Evolutionary conservation across 331 rosid species (phyloP).

Genomic region (Telfairia occidentalis): DNA sequence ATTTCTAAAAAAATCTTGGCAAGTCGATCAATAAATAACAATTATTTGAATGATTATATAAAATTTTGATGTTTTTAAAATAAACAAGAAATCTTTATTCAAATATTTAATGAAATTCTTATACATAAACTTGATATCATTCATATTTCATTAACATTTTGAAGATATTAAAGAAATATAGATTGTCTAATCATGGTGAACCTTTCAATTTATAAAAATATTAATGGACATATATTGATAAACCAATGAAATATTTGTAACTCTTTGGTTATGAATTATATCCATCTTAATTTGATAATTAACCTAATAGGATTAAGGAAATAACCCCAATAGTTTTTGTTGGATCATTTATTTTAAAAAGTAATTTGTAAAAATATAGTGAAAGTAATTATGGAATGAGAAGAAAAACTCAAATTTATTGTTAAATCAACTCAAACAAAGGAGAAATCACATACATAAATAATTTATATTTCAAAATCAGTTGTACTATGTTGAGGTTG

Average conservation of each 20-base stretch:
- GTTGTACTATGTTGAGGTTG: not conserved
- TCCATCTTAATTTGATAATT: not conserved
- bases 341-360: no score
- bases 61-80: no score
- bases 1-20: not conserved
- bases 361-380: no score
- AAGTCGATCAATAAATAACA: not conserved
- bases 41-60: not conserved
- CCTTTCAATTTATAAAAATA: not conserved
- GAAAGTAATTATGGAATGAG: no score
- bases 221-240: not conserved
- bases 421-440: no score
- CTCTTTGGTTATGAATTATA: not conserved
- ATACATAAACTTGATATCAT: no score
- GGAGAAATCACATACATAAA: no score
- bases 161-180: not conserved
- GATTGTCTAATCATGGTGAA: not conserved
- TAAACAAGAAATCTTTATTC: not conserved
- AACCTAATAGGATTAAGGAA: no score
- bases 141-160: not conserved
- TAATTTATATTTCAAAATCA: no score
- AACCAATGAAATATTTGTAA: no score
- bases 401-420: no score
- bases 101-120: no score
- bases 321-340: not conserved